Conservation (phyloP, 495 filamentous ascomycete species). For the Podospora didyma region DNA sequence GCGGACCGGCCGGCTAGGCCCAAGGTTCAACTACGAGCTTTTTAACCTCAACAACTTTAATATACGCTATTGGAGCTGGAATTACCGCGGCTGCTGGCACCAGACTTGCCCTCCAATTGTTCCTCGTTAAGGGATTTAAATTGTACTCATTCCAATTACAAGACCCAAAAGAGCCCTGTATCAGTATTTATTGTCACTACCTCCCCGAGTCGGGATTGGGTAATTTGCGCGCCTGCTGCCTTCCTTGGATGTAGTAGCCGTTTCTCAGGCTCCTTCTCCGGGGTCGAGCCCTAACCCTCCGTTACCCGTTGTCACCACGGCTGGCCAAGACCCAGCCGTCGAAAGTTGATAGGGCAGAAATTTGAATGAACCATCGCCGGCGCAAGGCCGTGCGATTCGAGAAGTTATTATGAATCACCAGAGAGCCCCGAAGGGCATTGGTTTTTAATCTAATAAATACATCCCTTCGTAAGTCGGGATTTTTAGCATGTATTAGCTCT, state of each 20-base stretch:
- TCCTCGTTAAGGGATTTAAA: slow-evolving; percentile 55
- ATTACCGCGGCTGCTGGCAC: slow-evolving; percentile 35
- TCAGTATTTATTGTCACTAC: slow-evolving; percentile 53
- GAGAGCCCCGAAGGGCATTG: slow-evolving; percentile 58
- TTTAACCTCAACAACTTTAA: slow-evolving; percentile 38
- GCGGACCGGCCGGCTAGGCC: slow-evolving; percentile 55
- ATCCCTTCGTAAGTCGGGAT: slow-evolving; percentile 60
- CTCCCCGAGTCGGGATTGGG: slow-evolving; percentile 45
- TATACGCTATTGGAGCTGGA: slow-evolving; percentile 37
- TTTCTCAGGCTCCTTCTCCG: slow-evolving; percentile 43
- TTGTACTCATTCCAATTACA: slow-evolving; percentile 24
- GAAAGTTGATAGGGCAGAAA: slow-evolving; percentile 66
- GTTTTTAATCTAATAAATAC: slow-evolving; percentile 72
- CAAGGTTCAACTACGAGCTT: slow-evolving; percentile 33
- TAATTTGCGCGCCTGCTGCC: slow-evolving; percentile 47
- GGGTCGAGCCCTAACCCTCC: slow-evolving; percentile 50
- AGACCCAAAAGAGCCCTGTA: slow-evolving; percentile 55
- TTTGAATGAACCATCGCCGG: slow-evolving; percentile 62
- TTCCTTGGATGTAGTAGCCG: slow-evolving; percentile 46
- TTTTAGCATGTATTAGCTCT: slow-evolving; percentile 71
- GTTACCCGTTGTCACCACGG: slow-evolving; percentile 52
- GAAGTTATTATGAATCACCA: slow-evolving; percentile 64
- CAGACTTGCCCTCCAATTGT: slow-evolving; percentile 56
- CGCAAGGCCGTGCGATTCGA: slow-evolving; percentile 63
- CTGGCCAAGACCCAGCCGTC: slow-evolving; percentile 52